These are phyloP conservation scores for Boletus sp. DNA, from an alignment of 768 basidiomycete genomes.

Conservation along the genomic window DNA sequence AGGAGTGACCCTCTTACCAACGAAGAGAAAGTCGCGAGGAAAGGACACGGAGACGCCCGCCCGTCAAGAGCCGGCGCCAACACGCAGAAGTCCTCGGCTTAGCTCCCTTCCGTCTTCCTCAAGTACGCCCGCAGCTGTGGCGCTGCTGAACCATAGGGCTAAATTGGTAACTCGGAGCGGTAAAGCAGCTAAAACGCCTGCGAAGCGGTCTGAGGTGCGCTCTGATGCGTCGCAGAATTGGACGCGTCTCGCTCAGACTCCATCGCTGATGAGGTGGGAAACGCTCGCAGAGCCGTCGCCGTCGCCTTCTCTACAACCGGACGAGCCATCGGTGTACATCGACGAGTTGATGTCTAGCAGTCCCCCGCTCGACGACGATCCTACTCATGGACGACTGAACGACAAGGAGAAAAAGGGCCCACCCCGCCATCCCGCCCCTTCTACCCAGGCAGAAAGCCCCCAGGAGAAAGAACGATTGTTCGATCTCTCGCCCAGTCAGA, in stretches of 20 bases:
- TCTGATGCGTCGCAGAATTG: background rate
- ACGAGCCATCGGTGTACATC: constrained; percentile 23
- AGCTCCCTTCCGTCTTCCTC: constrained; percentile 4
- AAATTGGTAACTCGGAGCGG: background rate
- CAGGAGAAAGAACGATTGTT: constrained; percentile 40
- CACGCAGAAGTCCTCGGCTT: constrained; percentile 21
- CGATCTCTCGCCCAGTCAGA: constrained; percentile 50
- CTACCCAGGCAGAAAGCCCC: background rate
- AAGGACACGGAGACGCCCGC: constrained; percentile 15
- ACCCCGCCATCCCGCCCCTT: background rate
- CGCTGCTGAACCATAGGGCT: background rate
- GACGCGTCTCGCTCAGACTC: background rate
- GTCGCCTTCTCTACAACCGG: constrained; percentile 28
- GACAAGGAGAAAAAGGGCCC: constrained; percentile 13
- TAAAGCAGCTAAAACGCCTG: constrained; percentile 13
- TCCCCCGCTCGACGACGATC: constrained; percentile 9
- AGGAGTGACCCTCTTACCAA: constrained; percentile 20
- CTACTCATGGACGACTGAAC: background rate
- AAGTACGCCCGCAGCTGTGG: constrained; percentile 8
- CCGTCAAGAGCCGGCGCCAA: constrained; percentile 23
- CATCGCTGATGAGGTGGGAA: constrained; percentile 30
- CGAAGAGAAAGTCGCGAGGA: constrained; percentile 17
- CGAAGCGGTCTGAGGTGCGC: constrained; percentile 5
- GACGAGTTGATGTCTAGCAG: constrained; percentile 39
- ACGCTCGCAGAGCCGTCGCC: constrained; percentile 25